Percentiles rank a stretch among this genome's conserved stretches.
phyloP scores from a whole-genome alignment of 169 alveolate genomes.

The Cryptosporidium muris region DNA sequence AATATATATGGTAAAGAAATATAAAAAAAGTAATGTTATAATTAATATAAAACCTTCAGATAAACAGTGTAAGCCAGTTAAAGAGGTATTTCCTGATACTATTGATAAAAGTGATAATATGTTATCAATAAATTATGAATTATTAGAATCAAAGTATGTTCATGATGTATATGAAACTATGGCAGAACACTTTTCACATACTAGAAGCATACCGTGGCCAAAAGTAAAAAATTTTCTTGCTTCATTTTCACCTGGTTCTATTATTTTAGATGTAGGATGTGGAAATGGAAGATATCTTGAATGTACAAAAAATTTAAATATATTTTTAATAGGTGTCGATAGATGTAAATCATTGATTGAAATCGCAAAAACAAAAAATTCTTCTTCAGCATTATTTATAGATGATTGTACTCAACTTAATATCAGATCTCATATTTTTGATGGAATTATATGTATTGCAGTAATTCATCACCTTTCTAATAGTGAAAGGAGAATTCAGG shows the following conservation, averaged over 20 bases:
- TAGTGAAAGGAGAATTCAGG: slow-evolving; percentile 45
- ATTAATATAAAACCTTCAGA: slow-evolving; percentile 50
- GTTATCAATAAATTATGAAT: neutral
- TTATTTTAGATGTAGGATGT: slow-evolving; percentile 69
- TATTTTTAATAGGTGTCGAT: slow-evolving; percentile 61
- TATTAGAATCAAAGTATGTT: slow-evolving; percentile 61
- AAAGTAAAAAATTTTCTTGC: slow-evolving; percentile 61
- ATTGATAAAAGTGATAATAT: slow-evolving; percentile 23
- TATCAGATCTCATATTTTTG: slow-evolving; percentile 43
- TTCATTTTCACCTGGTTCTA: slow-evolving; percentile 63
- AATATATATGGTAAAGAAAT: slow-evolving; percentile 9
- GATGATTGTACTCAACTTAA: slow-evolving; percentile 42
- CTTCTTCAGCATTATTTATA: slow-evolving; percentile 15
- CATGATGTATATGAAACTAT: slow-evolving; percentile 67
- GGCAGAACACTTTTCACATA: slow-evolving; percentile 73
- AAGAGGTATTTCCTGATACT: slow-evolving; percentile 23
- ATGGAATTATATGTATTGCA: slow-evolving; percentile 70
- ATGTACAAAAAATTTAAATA: slow-evolving; percentile 33
- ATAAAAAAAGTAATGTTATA: slow-evolving; percentile 1
- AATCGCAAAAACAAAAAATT: slow-evolving; percentile 30
- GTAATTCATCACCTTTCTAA: slow-evolving; percentile 70
- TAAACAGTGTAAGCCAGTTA: slow-evolving; percentile 31
- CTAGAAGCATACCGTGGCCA: slow-evolving; percentile 71
- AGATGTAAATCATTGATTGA: slow-evolving; percentile 43
- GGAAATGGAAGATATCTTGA: slow-evolving; percentile 73